These are phyloP conservation scores for Striga asiatica DNA, from an alignment of 257 asterid genomes.

Conservation along the genomic window DNA sequence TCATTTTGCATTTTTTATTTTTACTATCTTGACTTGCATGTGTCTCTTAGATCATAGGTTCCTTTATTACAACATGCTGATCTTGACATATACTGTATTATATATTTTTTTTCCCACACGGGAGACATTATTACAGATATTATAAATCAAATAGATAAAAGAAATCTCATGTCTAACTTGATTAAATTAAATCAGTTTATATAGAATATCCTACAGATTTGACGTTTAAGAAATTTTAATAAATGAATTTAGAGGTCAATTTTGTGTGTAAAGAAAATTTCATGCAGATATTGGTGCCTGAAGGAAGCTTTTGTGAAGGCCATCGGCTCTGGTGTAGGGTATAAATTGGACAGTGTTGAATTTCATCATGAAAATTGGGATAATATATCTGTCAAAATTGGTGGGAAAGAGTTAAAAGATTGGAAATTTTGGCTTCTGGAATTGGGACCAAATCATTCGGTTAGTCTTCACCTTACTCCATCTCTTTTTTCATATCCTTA, in stretches of 20 bases:
- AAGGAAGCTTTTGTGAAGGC: slow-evolving; percentile 95
- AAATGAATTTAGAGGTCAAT: no score
- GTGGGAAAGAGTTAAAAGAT: slow-evolving; percentile 54
- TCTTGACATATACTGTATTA: no score
- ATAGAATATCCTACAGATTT: no score
- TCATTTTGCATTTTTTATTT: neutral
- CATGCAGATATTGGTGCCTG: slow-evolving; percentile 86
- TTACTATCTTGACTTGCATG: neutral
- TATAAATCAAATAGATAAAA: no score
- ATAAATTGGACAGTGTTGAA: slow-evolving; percentile 58
- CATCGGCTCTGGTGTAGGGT: slow-evolving; percentile 66
- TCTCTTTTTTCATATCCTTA: neutral
- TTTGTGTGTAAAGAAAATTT: neutral
- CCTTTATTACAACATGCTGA: no score
- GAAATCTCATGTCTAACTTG: no score
- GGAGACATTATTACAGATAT: no score
- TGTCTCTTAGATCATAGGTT: neutral
- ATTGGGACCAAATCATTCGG: slow-evolving; percentile 43
- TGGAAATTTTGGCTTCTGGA: slow-evolving; percentile 81
- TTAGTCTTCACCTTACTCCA: slow-evolving; percentile 24
- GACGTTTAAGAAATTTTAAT: no score
- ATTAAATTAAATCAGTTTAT: no score
- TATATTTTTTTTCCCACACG: no score
- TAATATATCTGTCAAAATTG: slow-evolving; percentile 48
- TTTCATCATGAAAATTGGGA: slow-evolving; percentile 69